Conservation (phyloP, 305 asterid species). For the Fraxinus greggii region DNA sequence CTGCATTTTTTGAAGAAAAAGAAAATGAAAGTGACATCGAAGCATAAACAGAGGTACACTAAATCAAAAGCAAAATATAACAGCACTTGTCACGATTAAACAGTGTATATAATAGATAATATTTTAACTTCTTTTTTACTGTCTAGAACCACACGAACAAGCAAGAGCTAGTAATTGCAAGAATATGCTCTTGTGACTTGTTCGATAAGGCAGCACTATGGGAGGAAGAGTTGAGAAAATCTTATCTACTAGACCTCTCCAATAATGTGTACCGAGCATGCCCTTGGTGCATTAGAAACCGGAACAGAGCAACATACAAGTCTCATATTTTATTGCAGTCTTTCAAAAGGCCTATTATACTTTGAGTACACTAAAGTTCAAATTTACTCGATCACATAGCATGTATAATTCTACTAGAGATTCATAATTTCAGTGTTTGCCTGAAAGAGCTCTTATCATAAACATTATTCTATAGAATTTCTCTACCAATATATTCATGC, state of each 20-base stretch:
- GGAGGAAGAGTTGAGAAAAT: not conserved
- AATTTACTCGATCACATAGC: not conserved
- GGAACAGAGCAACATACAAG: not conserved
- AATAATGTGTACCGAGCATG: not conserved
- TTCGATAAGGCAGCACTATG: not conserved
- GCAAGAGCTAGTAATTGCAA: not conserved
- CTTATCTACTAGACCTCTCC: not conserved
- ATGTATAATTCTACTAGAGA: not conserved
- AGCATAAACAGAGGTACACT: not conserved
- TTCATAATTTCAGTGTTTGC: not conserved
- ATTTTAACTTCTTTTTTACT: not conserved
- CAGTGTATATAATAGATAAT: not conserved
- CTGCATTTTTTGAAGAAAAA: not conserved
- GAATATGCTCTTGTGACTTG: not conserved
- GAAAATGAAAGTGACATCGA: not conserved
- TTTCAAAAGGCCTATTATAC: not conserved
- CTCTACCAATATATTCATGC: not conserved
- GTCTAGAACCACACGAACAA: not conserved
- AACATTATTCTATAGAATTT: not conserved
- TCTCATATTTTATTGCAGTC: not conserved
- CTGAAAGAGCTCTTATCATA: not conserved
- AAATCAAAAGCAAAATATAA: constrained; percentile 2
- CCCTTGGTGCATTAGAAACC: not conserved
- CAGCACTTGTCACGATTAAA: not conserved
- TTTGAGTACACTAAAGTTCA: not conserved